A percentile compares a stretch with the other conserved stretches of the same genome.
Conservation (phyloP, 352 stramenopile genomes). For the Elongisporangium prolatum region DNA sequence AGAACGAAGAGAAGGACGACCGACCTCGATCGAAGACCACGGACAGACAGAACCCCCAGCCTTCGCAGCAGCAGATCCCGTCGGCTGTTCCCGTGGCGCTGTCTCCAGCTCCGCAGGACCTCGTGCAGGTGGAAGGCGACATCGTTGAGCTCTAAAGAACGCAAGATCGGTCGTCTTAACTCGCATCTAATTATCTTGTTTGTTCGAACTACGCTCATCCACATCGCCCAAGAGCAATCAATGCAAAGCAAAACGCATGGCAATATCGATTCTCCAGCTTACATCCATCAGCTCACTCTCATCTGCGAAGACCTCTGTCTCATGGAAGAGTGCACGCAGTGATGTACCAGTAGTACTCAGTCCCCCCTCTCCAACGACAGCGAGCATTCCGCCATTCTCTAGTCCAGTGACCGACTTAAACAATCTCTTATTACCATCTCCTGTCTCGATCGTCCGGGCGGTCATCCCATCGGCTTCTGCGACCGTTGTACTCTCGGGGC, state of each 20-base stretch:
- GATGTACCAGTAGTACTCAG: too few relatives aligned
- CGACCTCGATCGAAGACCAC: neutral
- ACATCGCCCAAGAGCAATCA: too few relatives aligned
- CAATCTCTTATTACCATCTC: conserved; percentile 1
- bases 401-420: neutral
- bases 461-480: conserved; percentile 30
- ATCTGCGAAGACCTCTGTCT: too few relatives aligned
- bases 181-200: neutral
- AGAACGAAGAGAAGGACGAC: neutral
- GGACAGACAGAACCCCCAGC: neutral
- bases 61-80: neutral
- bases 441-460: conserved; percentile 20
- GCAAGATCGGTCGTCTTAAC: neutral
- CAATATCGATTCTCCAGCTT: neutral
- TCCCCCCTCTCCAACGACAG: neutral
- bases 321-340: too few relatives aligned
- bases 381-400: neutral
- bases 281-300: too few relatives aligned
- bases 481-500: conserved; percentile 5
- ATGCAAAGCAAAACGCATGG: neutral
- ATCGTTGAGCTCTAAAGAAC: conserved; percentile 49
- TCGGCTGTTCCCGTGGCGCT: conserved; percentile 30
- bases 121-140: conserved; percentile 52
- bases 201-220: neutral
- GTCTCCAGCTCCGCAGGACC: conserved; percentile 29